Base-by-base conservation (phyloP, 331 rosid genomes). In the Erythrophleum ivorense region DNA sequence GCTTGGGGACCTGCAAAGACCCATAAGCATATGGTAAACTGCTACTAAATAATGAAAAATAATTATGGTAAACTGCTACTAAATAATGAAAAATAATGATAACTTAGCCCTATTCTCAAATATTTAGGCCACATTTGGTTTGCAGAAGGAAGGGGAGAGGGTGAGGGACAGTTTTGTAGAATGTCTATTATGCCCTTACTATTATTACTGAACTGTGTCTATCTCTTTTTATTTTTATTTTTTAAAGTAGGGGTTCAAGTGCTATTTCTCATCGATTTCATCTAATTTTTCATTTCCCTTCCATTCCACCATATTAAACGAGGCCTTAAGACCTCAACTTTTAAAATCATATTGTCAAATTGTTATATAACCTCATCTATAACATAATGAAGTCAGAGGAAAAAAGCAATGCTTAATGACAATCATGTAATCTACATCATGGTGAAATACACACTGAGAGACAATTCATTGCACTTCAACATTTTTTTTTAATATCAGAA, bases 1-100 rank as follows among this genome's bases (percentile, higher is more conserved):
- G 90, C 94, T 96, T 96, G 63, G 99, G 99, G 71, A 96, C 99
- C 99, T 96, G 88, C n/a, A 88, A 43, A 81, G 79, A 82, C 71
- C 70, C 71, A 59, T 29, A 60, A 75, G 41, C 75, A 74, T 55
- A 38, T 34, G 33, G 52, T 87, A 64, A 81, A 74, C 29, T 81
- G 68, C 59, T 12, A 59, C 52, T 62, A 33, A 77, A 80, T n/a
- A 62, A 52, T 79, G 60, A 81, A 52, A 80, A 80, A 80, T 73
- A 53, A 57, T 15, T 55, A 38, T 34, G 33, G 52, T 87, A 64
- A 81, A 74, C 29, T 81, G 63, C 59, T 12, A 59, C 52, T 62
- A 21, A 77, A 80, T n/a, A 62, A 52, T 79, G 60, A 81, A 52
- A 80, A 80, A 80, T 73, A 53, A 57, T 15, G 16, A 53, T 5